Evolutionary conservation across 2,329 filamentous ascomycete genomes (phyloP).

Genomic region (Alternaria panax): DNA sequence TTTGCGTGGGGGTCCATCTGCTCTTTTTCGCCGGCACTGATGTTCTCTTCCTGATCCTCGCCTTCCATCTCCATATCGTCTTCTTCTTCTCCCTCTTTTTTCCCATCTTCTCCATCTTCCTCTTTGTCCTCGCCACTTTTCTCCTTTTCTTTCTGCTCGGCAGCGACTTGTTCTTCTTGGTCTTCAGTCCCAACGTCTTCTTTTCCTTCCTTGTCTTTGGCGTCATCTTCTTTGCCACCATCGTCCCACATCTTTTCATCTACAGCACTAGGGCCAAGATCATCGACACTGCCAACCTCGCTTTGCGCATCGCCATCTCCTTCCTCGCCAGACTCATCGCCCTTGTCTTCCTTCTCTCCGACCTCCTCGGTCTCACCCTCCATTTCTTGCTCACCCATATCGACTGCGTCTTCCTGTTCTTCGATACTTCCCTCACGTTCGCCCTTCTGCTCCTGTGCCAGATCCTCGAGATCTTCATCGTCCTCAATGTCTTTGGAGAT

Average conservation of each 20-base stretch:
- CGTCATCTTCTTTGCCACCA: conserved; percentile 75
- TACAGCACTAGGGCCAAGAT: conserved; percentile 85
- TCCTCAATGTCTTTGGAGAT: conserved; percentile 96
- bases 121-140: conserved; percentile 65
- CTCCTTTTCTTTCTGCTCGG: conserved; percentile 58
- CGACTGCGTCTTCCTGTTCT: conserved; percentile 84
- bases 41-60: conserved; percentile 67
- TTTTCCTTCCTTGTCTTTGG: conserved; percentile 81
- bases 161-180: conserved; percentile 55
- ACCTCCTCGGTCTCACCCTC: conserved; percentile 80
- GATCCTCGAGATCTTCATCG: conserved; percentile 89
- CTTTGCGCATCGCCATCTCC: conserved; percentile 76
- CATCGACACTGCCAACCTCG: conserved; percentile 88
- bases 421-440: conserved; percentile 72
- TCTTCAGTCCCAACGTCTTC: conserved; percentile 59
- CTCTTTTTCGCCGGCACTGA: conserved; percentile 71
- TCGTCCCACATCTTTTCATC: conserved; percentile 99
- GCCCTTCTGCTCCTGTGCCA: conserved; percentile 80
- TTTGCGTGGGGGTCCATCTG: conserved; percentile 77
- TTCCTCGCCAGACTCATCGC: conserved; percentile 59
- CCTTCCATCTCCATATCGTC: conserved; percentile 62
- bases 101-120: conserved; percentile 65
- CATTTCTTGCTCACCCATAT: conserved; percentile 90
- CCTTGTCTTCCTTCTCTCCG: conserved; percentile 62
- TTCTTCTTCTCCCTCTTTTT: conserved; percentile 67